Evolutionary conservation across 2,329 filamentous ascomycete species (phyloP), one percentile per base, ranked within the genome.

Genomic region (Clathrospora elynae): DNA sequence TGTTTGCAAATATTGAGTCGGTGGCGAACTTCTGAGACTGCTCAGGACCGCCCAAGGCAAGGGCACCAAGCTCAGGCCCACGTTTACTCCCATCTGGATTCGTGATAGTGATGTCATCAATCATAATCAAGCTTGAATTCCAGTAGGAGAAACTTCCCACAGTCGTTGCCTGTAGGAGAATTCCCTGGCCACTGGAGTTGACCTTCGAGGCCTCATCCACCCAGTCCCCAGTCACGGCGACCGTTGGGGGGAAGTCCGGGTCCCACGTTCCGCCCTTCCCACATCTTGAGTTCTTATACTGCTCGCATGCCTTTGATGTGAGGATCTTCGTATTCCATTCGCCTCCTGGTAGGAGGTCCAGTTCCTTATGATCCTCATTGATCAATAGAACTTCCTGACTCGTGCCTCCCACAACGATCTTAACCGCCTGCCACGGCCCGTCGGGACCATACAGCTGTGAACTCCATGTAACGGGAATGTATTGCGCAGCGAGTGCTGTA

Each of bases 401-500:
- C 19, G 19, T 41, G 1, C 48, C 48, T 19, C 51, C 50, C 13
- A 51, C 29, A 11, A 25, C 45, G 17, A 49, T 36, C 8, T 26
- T 34, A 6, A 57, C 46, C 3, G 52, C 52, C 10, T 59, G 54
- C 52, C 52, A 59, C 3, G 52, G 54, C 3, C 56, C 56, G 45
- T 58, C 54, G 2, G 54, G 54, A 1, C 52, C 54, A 20, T 51
- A 56, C 3, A 32, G 34, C 8, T 39, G 16, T 2, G 19, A 19
- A 25, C 46, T 54, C 52, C 56, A 59, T 17, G 49, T 45, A 3
- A 71, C 68, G 17, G 22, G 24, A 31, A 35, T 30, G 24, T 42
- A 35, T 31, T 36, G 28, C 6, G 28, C 13, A 25, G 25, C 29
- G 24, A 25, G 18, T 18, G 20, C 13, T n/a, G 8, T n/a, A 9